phyloP scores from a whole-genome alignment of 2,329 filamentous ascomycete species.

The Monilinia vaccinii-corymbosi region DNA sequence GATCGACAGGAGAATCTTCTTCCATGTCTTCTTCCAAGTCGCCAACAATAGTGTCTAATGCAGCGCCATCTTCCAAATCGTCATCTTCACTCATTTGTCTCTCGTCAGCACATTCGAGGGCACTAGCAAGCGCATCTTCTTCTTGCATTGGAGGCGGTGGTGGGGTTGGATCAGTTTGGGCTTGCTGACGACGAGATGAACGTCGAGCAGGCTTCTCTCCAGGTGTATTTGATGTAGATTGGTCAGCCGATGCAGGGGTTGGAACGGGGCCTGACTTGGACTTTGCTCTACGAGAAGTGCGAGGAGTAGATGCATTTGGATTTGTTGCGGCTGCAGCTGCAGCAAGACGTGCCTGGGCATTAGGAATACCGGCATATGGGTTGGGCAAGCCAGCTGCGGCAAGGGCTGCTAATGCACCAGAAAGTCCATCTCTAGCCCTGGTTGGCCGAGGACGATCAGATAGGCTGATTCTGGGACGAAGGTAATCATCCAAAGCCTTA shows the following conservation, averaged over 20 bases:
- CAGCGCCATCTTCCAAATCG: constrained; percentile 52
- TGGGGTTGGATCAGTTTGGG: constrained; percentile 42
- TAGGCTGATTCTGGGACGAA: constrained; percentile 78
- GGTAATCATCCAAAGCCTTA: constrained; percentile 91
- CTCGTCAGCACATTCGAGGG: constrained; percentile 89
- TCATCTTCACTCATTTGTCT: constrained; percentile 70
- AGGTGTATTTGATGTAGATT: constrained; percentile 34
- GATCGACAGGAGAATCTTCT: constrained; percentile 64
- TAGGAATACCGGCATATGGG: constrained; percentile 30
- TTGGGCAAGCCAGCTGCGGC: constrained; percentile 60
- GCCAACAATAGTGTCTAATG: constrained; percentile 81
- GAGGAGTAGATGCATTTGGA: constrained; percentile 31
- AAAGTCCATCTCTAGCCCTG: constrained; percentile 51
- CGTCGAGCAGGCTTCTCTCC: constrained; percentile 55
- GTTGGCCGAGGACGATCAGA: constrained; percentile 62
- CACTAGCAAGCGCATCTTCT: constrained; percentile 55
- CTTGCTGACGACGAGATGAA: constrained; percentile 51
- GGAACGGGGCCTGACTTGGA: constrained; percentile 37
- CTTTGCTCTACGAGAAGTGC: constrained; percentile 31
- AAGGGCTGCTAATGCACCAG: constrained; percentile 65
- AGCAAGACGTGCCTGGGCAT: constrained; percentile 23
- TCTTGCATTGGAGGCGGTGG: constrained; percentile 46
- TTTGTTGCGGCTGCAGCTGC: constrained; percentile 31
- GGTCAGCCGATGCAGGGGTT: constrained; percentile 33
- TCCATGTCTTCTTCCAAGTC: constrained; percentile 79